Percentiles rank a stretch among this genome's conserved stretches.
Evolutionary conservation across 495 filamentous ascomycete genomes (phyloP).

Genomic region (Neohortaea acidophila): DNA sequence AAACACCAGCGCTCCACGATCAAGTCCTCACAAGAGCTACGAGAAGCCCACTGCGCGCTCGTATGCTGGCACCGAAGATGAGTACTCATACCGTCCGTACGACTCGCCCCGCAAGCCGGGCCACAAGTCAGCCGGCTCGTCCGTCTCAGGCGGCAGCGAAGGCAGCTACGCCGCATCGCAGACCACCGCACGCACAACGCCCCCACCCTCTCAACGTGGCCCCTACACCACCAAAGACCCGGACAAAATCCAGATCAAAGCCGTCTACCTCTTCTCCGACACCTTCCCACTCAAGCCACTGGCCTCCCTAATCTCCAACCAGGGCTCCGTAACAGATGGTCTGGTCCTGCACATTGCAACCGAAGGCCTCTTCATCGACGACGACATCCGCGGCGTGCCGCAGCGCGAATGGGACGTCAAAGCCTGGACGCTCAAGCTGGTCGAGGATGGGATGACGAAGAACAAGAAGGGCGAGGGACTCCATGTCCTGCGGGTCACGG

Average conservation of each 20-base stretch:
- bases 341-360: constrained; percentile 70
- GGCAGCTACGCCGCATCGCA: constrained; percentile 70
- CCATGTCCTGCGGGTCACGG: constrained; percentile 66
- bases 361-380: constrained; percentile 91
- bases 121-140: constrained; percentile 40
- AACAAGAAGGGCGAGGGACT: constrained; percentile 22
- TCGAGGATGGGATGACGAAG: constrained; percentile 55
- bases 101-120: constrained; percentile 41
- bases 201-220: constrained; percentile 61
- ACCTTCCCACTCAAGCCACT: constrained; percentile 64
- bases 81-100: constrained; percentile 71
- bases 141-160: constrained; percentile 65
- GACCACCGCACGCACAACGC: constrained; percentile 71
- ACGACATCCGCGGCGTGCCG: constrained; percentile 70
- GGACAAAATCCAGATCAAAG: constrained; percentile 84
- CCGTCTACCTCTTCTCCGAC: constrained; percentile 81
- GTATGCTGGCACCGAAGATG: constrained; percentile 48
- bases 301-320: constrained; percentile 62
- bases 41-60: constrained; percentile 46
- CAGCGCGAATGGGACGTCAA: constrained; percentile 98
- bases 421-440: constrained; percentile 83
- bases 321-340: constrained; percentile 67
- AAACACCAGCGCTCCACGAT: constrained; percentile 14
- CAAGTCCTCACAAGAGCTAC: constrained; percentile 32
- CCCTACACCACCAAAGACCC: constrained; percentile 76